These are phyloP conservation scores for Begonia fuchsioides DNA, from an alignment of 306 rosid species.

Conservation along the genomic window DNA sequence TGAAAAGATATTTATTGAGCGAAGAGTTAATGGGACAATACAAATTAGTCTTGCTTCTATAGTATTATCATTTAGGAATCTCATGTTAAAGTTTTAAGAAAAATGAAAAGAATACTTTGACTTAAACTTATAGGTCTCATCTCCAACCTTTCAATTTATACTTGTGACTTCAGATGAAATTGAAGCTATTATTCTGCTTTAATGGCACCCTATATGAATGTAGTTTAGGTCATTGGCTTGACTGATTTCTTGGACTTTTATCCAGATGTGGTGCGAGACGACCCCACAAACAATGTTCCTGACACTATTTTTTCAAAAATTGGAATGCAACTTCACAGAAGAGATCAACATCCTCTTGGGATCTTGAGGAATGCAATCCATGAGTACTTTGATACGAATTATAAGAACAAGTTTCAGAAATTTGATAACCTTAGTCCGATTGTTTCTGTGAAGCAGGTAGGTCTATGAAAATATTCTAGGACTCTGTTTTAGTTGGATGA, in stretches of 20 bases:
- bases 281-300: constrained; percentile 86
- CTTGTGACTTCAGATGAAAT: too few species aligned
- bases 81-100: too few species aligned
- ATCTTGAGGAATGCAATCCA: constrained; percentile 75
- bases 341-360: constrained; percentile 85
- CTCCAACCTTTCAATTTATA: too few species aligned
- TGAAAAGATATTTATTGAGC: too few species aligned
- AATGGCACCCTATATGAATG: too few species aligned
- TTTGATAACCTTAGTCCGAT: constrained; percentile 74
- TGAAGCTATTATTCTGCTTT: too few species aligned
- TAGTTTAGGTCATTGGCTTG: too few species aligned
- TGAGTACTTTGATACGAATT: constrained; percentile 60
- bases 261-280: constrained; percentile 84
- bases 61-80: too few species aligned
- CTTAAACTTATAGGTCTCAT: too few species aligned
- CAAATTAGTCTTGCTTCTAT: too few species aligned
- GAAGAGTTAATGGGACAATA: too few species aligned
- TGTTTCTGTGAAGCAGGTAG: constrained; percentile 74
- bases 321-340: constrained; percentile 86
- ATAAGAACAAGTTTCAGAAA: constrained; percentile 66
- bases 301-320: constrained; percentile 73
- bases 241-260: constrained; percentile 6
- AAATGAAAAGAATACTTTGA: too few species aligned
- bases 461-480: background rate
- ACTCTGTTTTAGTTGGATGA: background rate